Percentiles rank a stretch among this genome's conserved stretches.
phyloP scores from a whole-genome alignment of 1,284 basidiomycete genomes.

The Tremellales sp. region DNA sequence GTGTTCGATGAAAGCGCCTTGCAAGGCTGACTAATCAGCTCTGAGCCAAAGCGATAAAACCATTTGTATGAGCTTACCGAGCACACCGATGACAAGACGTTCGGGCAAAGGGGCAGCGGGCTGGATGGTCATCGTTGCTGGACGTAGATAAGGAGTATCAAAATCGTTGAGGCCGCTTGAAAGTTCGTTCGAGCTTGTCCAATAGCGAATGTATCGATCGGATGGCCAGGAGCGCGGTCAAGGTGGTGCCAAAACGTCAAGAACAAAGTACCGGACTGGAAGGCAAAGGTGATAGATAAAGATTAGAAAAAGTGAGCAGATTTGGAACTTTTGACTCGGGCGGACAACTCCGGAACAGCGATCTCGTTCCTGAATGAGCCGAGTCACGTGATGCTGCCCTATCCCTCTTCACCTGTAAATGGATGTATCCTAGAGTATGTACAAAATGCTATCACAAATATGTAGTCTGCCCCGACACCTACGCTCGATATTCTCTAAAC shows the following conservation, averaged over 20 bases:
- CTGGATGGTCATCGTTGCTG: slow-evolving; percentile 27
- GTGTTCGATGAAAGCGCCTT: slow-evolving; percentile 93
- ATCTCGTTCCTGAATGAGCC: not conserved
- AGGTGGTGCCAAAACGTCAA: no score
- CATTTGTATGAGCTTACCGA: slow-evolving; percentile 32
- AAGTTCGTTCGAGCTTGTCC: no score
- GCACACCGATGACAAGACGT: slow-evolving; percentile 25
- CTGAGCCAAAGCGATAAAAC: not conserved
- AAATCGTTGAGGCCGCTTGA: no score
- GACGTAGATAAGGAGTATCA: no score
- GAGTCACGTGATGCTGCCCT: not conserved
- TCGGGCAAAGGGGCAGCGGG: slow-evolving; percentile 12
- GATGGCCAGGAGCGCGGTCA: no score
- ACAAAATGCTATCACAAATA: no score
- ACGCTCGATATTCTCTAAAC: slow-evolving; percentile 39
- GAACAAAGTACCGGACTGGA: no score
- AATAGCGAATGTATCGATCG: no score
- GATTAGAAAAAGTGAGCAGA: not conserved
- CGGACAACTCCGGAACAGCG: not conserved
- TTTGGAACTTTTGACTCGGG: no score
- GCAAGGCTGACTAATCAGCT: slow-evolving; percentile 63
- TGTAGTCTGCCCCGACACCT: not conserved
- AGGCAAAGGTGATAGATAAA: no score
- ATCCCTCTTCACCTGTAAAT: not conserved
- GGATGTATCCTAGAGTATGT: no score